phyloP scores from a whole-genome alignment of 176 grass and related monocot species.

The Aegilops longissima region DNA sequence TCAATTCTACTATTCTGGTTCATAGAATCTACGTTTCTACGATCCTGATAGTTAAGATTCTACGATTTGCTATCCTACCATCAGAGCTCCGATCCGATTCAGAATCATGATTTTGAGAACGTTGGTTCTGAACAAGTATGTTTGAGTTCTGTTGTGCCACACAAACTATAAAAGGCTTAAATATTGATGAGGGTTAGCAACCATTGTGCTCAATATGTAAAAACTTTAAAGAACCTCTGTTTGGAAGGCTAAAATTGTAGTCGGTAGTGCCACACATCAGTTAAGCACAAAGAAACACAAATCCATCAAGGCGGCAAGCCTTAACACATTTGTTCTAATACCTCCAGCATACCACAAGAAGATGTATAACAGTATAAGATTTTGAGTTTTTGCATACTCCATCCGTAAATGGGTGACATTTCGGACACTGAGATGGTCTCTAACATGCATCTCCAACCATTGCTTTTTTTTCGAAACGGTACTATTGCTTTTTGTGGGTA shows the following conservation, averaged over 20 bases:
- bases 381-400: not conserved
- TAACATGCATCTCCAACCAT: not conserved
- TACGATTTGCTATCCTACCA: too few species aligned
- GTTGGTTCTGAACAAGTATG: too few species aligned
- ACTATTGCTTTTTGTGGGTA: not conserved
- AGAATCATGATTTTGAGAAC: too few species aligned
- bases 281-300: conserved; percentile 6
- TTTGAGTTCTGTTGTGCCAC: not conserved
- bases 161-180: conserved; percentile 8
- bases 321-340: not conserved
- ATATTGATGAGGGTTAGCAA: not conserved
- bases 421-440: not conserved
- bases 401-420: not conserved
- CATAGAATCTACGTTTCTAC: too few species aligned
- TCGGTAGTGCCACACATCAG: not conserved
- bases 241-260: conserved; percentile 16
- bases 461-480: not conserved
- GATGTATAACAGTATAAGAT: not conserved
- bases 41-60: too few species aligned
- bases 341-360: not conserved
- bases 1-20: too few species aligned
- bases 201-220: not conserved
- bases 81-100: too few species aligned
- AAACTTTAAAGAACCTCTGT: not conserved
- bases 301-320: not conserved